phyloP scores from a whole-genome alignment of 2,329 filamentous ascomycete species.

The Xylariaceae sp. region DNA sequence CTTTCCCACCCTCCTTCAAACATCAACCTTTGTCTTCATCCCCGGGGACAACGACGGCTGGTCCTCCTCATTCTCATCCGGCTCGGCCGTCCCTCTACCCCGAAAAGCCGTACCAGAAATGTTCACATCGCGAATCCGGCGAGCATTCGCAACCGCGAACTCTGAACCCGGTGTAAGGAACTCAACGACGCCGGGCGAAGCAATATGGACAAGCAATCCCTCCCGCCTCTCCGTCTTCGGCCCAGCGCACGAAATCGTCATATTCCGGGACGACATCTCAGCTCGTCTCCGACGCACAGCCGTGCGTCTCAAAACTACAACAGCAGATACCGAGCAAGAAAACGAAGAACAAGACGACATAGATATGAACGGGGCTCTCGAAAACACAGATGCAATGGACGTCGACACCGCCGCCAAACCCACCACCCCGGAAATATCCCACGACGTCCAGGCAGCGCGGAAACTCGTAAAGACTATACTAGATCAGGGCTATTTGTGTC shows the following conservation, averaged over 20 bases:
- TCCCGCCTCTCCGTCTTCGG: slow-evolving; percentile 80
- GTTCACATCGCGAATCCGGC: slow-evolving; percentile 82
- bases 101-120: slow-evolving; percentile 73
- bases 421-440: slow-evolving; percentile 30
- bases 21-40: slow-evolving; percentile 84
- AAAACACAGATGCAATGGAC: slow-evolving; percentile 39
- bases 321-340: slow-evolving; percentile 2
- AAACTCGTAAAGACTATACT: slow-evolving; percentile 87
- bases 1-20: slow-evolving; percentile 74
- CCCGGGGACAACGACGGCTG: slow-evolving; percentile 98
- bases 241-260: slow-evolving; percentile 77
- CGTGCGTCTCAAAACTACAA: slow-evolving; percentile 58
- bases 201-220: slow-evolving; percentile 87
- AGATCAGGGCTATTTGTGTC: slow-evolving; percentile 83
- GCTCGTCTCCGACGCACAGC: slow-evolving; percentile 72
- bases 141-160: slow-evolving; percentile 76
- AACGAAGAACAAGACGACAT: slow-evolving; percentile 16
- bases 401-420: slow-evolving; percentile 31
- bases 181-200: slow-evolving; percentile 61
- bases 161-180: slow-evolving; percentile 53
- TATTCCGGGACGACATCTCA: slow-evolving; percentile 85
- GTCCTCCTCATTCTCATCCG: slow-evolving; percentile 78
- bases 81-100: slow-evolving; percentile 67
- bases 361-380: slow-evolving; percentile 30
- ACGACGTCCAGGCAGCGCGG: slow-evolving; percentile 58